A percentile compares a stretch with the other conserved stretches of the same genome.
Conservation (phyloP, 139 green algal genomes). For the Yamagishiella unicocca region DNA sequence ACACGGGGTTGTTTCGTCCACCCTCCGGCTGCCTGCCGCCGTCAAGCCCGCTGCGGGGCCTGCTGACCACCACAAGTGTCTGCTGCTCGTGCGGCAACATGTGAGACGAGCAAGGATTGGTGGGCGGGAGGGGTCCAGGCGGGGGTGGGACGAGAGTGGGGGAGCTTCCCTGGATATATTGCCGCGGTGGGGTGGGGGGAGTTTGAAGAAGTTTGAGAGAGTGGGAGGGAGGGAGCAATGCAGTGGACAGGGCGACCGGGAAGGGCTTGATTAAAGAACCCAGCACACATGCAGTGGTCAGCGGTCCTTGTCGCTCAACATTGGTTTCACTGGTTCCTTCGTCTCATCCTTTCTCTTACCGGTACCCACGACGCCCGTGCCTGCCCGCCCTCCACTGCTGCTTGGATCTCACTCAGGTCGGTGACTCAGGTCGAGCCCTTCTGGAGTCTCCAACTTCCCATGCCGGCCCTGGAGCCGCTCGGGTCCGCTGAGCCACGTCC, state of each 20-base stretch:
- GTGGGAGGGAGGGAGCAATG: no score
- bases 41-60: not conserved
- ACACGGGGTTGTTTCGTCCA: not conserved
- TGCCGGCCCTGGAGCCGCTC: not conserved
- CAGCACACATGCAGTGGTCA: no score
- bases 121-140: not conserved
- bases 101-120: no score
- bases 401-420: not conserved
- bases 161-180: no score
- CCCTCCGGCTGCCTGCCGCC: not conserved
- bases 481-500: no score
- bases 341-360: not conserved
- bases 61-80: not conserved
- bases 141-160: not conserved
- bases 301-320: no score
- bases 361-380: no score
- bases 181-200: not conserved
- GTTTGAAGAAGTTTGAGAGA: no score
- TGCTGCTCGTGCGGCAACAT: slow-evolving; percentile 7
- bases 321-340: no score
- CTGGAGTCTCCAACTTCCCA: slow-evolving; percentile 23
- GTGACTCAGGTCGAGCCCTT: slow-evolving; percentile 13
- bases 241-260: no score
- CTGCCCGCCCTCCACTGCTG: not conserved
- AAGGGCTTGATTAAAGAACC: no score